A percentile compares a stretch with the other conserved stretches of the same genome.
Conservation (phyloP, 2,329 filamentous ascomycete species). For the Aspergillus sp. region DNA sequence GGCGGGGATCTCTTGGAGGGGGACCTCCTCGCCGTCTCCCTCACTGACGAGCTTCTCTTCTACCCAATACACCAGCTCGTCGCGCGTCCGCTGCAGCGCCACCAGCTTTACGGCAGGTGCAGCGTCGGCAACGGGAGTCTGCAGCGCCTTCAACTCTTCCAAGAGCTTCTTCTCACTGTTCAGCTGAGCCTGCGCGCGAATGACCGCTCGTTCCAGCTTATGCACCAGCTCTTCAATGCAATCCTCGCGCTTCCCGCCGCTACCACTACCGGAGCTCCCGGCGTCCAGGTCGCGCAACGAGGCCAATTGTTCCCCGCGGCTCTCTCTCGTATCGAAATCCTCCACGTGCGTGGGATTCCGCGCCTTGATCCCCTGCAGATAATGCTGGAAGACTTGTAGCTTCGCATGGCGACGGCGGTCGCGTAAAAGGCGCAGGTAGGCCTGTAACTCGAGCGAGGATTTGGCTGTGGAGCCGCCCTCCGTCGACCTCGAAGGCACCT, state of each 20-base stretch:
- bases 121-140: slow-evolving; percentile 8
- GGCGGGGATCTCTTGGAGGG: slow-evolving; percentile 24
- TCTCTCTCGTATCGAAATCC: slow-evolving; percentile 19
- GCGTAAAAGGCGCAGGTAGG: slow-evolving; percentile 46
- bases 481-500: slow-evolving; percentile 21
- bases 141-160: slow-evolving; percentile 27
- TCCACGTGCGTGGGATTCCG: slow-evolving; percentile 20
- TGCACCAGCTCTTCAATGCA: slow-evolving; percentile 34
- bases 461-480: slow-evolving; percentile 16
- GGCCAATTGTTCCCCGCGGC: slow-evolving; percentile 12
- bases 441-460: slow-evolving; percentile 27
- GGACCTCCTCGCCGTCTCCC: slow-evolving; percentile 26
- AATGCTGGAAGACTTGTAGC: slow-evolving; percentile 46
- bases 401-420: slow-evolving; percentile 46
- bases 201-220: slow-evolving; percentile 37
- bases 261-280: slow-evolving; percentile 6
- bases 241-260: slow-evolving; percentile 10
- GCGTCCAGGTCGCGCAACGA: slow-evolving; percentile 18
- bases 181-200: slow-evolving; percentile 35
- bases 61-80: slow-evolving; percentile 52
- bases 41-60: slow-evolving; percentile 46
- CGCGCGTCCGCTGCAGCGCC: slow-evolving; percentile 45
- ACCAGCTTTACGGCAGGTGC: slow-evolving; percentile 22
- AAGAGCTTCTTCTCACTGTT: slow-evolving; percentile 35
- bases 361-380: slow-evolving; percentile 41